Percentiles rank a stretch among this genome's conserved stretches.
These are phyloP conservation scores for Mucor sp. DNA, from an alignment of 371 early-diverging fungal species.

Conservation along the genomic window DNA sequence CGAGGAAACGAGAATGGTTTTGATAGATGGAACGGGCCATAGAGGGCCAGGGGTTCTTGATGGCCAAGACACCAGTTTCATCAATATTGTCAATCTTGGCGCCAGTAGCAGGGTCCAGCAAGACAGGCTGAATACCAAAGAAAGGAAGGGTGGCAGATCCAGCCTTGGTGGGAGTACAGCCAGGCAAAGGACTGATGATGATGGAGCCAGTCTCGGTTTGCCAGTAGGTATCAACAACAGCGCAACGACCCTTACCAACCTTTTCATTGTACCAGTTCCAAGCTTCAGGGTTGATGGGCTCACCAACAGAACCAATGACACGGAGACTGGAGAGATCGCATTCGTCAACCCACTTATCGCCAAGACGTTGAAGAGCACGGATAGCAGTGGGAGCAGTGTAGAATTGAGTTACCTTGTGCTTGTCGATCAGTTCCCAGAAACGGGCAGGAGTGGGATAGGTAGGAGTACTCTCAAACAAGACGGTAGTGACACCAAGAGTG, in stretches of 20 bases:
- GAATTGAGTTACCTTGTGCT: slow-evolving; percentile 92
- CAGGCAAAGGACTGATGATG: slow-evolving; percentile 89
- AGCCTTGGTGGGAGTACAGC: slow-evolving; percentile 84
- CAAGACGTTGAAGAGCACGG: slow-evolving; percentile 86
- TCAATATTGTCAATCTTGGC: slow-evolving; percentile 66
- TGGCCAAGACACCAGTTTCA: slow-evolving; percentile 87
- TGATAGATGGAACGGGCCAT: slow-evolving; percentile 93
- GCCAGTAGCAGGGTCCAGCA: slow-evolving; percentile 83
- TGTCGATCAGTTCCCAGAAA: slow-evolving; percentile 83
- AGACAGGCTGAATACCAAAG: slow-evolving; percentile 89
- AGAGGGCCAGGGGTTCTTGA: slow-evolving; percentile 91
- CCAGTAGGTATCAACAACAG: slow-evolving; percentile 97
- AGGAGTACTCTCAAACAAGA: slow-evolving; percentile 91
- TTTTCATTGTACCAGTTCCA: slow-evolving; percentile 94
- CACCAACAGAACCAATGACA: slow-evolving; percentile 95
- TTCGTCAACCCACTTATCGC: slow-evolving; percentile 76
- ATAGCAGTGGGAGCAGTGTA: slow-evolving; percentile 99
- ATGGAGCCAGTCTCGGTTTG: slow-evolving; percentile 96
- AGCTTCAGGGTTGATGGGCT: slow-evolving; percentile 97
- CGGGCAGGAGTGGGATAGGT: slow-evolving; percentile 80
- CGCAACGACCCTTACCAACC: slow-evolving; percentile 83
- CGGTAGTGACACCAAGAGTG: slow-evolving; percentile 84
- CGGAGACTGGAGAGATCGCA: slow-evolving; percentile 79
- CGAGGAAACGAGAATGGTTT: slow-evolving; percentile 85
- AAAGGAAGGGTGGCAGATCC: slow-evolving; percentile 96